Conservation (phyloP, 1,284 basidiomycete species). For the Leucoagaricus sp. region DNA sequence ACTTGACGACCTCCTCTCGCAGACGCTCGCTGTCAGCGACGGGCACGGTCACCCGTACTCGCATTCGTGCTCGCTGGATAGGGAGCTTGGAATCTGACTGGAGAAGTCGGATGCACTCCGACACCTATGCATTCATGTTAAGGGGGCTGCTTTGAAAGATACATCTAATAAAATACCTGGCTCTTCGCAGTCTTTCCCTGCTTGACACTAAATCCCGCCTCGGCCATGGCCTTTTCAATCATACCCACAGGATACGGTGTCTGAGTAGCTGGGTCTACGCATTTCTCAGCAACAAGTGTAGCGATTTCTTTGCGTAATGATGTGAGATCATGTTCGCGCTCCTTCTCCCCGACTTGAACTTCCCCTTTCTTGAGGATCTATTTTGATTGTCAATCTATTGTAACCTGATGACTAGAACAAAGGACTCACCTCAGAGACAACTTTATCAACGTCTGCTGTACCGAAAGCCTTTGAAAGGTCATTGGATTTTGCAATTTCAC, state of each 20-base stretch:
- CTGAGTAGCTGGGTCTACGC: constrained; percentile 90
- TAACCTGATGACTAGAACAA: neutral
- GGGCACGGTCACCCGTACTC: constrained; percentile 83
- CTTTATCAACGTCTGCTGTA: constrained; percentile 70
- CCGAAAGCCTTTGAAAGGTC: constrained; percentile 94
- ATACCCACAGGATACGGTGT: constrained; percentile 92
- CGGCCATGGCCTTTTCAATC: constrained; percentile 97
- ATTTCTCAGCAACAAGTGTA: constrained; percentile 92
- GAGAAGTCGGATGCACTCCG: constrained; percentile 88
- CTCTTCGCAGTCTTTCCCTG: constrained; percentile 90
- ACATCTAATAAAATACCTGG: constrained; percentile 52
- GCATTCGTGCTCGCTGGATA: constrained; percentile 92
- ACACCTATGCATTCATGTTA: constrained; percentile 54
- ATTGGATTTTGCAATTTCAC: constrained; percentile 86
- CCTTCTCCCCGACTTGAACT: constrained; percentile 96
- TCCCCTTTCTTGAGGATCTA: constrained; percentile 96
- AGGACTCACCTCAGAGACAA: constrained; percentile 78
- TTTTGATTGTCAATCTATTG: neutral
- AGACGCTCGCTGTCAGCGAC: constrained; percentile 72
- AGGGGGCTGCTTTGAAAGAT: neutral
- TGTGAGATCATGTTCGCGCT: constrained; percentile 87
- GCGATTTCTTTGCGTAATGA: constrained; percentile 91
- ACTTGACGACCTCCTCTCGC: constrained; percentile 71
- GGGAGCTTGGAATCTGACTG: constrained; percentile 83
- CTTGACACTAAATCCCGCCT: constrained; percentile 91